These are phyloP conservation scores for Penicillium sp. DNA, from an alignment of 2,329 filamentous ascomycete genomes.

Conservation along the genomic window DNA sequence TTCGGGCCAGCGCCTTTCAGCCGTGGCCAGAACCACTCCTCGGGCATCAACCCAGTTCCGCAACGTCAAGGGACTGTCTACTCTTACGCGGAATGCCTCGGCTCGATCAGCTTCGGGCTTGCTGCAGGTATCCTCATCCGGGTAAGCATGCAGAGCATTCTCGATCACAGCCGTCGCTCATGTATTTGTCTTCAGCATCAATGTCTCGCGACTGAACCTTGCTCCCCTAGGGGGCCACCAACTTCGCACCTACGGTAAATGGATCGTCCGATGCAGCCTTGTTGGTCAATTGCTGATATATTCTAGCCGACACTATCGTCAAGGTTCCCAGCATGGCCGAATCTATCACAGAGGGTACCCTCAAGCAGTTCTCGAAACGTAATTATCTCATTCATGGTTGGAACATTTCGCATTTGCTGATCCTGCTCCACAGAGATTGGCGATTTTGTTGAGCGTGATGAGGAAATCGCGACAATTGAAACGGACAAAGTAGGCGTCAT, in stretches of 20 bases:
- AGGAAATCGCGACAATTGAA: conserved; percentile 98
- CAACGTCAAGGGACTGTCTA: conserved; percentile 28
- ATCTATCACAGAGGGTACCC: conserved; percentile 93
- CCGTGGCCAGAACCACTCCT: conserved; percentile 28
- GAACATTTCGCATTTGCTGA: conserved; percentile 23
- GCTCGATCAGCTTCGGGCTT: conserved; percentile 23
- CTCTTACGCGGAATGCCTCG: conserved; percentile 21
- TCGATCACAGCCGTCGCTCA: conserved; percentile 9
- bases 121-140: conserved; percentile 22
- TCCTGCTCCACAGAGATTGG: conserved; percentile 61
- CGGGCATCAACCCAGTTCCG: conserved; percentile 26
- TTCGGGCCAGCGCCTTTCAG: conserved; percentile 32
- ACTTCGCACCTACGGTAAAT: conserved; percentile 37
- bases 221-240: conserved; percentile 31
- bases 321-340: conserved; percentile 98
- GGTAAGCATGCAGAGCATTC: conserved; percentile 21
- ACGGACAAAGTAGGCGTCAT: conserved; percentile 76
- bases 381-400: conserved; percentile 17
- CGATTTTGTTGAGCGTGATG: conserved; percentile 90
- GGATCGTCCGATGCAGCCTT: neutral
- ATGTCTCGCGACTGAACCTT: conserved; percentile 25
- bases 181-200: conserved; percentile 18
- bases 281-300: conserved; percentile 1
- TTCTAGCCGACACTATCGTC: conserved; percentile 70
- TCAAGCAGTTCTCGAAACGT: conserved; percentile 92